phyloP scores from a whole-genome alignment of 1,139 yeast species.

The Casaregolazyma suthepensis region DNA sequence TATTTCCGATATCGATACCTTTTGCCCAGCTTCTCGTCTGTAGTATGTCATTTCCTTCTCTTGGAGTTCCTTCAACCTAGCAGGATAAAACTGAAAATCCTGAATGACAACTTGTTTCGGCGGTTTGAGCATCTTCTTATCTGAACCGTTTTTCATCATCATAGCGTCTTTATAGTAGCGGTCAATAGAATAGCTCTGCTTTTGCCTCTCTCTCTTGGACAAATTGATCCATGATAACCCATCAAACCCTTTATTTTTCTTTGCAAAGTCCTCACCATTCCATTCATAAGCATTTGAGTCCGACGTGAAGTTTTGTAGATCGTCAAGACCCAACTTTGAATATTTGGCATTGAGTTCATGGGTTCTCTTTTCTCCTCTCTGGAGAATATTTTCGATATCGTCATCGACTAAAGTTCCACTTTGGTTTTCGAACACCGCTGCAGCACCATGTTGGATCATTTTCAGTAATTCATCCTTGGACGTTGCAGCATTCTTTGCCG shows the following conservation, averaged over 20 bases:
- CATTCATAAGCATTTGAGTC: conserved; percentile 89
- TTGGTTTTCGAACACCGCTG: conserved; percentile 58
- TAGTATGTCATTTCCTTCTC: conserved; percentile 74
- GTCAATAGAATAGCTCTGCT: conserved; percentile 82
- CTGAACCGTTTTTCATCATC: conserved; percentile 36
- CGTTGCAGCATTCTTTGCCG: conserved; percentile 33
- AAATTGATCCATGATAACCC: conserved; percentile 75
- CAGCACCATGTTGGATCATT: conserved; percentile 98
- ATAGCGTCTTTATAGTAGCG: conserved; percentile 77
- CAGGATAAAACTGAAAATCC: conserved; percentile 86
- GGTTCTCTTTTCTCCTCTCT: conserved; percentile 77
- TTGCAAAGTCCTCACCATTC: conserved; percentile 93
- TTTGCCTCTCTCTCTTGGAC: conserved; percentile 81
- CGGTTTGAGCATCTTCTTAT: conserved; percentile 45
- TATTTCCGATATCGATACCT: conserved; percentile 46
- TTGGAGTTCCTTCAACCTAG: conserved; percentile 55
- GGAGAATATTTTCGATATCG: conserved; percentile 75
- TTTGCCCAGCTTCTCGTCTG: conserved; percentile 64
- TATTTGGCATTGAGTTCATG: conserved; percentile 70
- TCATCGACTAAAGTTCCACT: conserved; percentile 38
- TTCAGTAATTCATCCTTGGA: conserved; percentile 81
- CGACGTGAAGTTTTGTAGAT: conserved; percentile 80
- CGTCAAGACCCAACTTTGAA: conserved; percentile 82
- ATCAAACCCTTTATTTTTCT: conserved; percentile 41
- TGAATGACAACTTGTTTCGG: conserved; percentile 53